Evolutionary conservation across 2,329 filamentous ascomycete genomes (phyloP), one percentile per base, ranked within the genome.

Genomic region (Seiridium unicorne): DNA sequence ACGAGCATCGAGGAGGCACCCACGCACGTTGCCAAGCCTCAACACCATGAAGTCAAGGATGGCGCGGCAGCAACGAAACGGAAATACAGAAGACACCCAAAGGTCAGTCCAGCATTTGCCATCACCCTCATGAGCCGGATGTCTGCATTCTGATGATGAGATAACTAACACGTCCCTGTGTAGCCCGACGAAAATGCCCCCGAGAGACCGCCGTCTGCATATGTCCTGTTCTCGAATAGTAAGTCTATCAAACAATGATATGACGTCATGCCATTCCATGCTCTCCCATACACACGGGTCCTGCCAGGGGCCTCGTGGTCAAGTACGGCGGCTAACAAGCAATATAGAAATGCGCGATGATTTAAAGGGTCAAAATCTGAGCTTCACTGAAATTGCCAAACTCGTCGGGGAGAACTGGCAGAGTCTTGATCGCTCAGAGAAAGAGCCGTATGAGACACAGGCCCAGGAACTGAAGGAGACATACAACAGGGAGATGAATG

Each of bases 161-260:
- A 26, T 55, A 13, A 34, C 31, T 13, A n/a, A 44, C 59, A 32
- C 10, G 38, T 7, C 31, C 26, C 35, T 32, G 5, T 6, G 11
- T 69, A 92, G 86, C 81, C 90, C 3, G 91, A 95, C 66, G 89
- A 92, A 61, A 87, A 91, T 76, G 91, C 91, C 0, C 91, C 91
- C 1, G 90, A 93, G 69, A 82, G 91, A 32, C 90, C 91, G 1
- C 89, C 90, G 0, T 94, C 91, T 4, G 91, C 91, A 55, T 94
- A 94, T 75, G 91, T 94, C 10, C 84, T 94, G 13, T 95, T 95
- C 69, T 93, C 91, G 0, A 94, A 94, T 68, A 91, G 89, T 91
- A 74, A 78, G 88, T 81, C 38, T 5, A 13, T 42, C 38, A 8
- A 42, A 42, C 13, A 8, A 42, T 42, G 1, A 26, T 55, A 44